A percentile compares a stretch with the other conserved stretches of the same genome.
phyloP scores from a whole-genome alignment of 352 stramenopile species.

The Pythium aristosporum region DNA sequence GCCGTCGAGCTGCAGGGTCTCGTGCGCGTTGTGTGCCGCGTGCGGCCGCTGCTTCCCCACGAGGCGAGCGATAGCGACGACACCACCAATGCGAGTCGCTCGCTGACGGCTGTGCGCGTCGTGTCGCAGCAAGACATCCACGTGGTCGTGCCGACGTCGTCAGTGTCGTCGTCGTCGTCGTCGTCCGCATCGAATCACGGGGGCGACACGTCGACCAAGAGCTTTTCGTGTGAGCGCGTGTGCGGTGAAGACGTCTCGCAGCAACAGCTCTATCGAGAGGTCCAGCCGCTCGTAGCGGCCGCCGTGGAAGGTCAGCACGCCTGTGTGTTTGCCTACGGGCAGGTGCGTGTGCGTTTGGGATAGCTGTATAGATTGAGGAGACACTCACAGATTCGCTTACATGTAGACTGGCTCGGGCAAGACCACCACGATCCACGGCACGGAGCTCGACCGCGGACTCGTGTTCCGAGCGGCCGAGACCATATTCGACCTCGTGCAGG shows the following conservation, averaged over 20 bases:
- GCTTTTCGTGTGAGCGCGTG: constrained; percentile 85
- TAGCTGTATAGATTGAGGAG: background rate
- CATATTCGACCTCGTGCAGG: constrained; percentile 37
- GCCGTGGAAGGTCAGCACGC: constrained; percentile 91
- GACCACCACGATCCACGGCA: constrained; percentile 39
- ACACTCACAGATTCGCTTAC: background rate
- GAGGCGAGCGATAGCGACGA: constrained; percentile 15
- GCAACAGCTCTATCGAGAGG: constrained; percentile 90
- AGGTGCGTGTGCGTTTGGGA: background rate
- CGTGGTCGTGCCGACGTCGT: constrained; percentile 19
- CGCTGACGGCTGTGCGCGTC: background rate
- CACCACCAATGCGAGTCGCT: background rate
- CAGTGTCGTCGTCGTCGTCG: constrained; percentile 7
- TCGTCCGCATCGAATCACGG: constrained; percentile 3
- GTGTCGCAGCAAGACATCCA: constrained; percentile 23
- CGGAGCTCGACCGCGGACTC: constrained; percentile 33
- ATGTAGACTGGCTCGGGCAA: constrained; percentile 40
- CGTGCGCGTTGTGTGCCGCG: constrained; percentile 80
- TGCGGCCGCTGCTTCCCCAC: constrained; percentile 45
- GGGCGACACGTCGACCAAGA: constrained; percentile 22
- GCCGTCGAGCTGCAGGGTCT: constrained; percentile 49
- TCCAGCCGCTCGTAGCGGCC: constrained; percentile 87
- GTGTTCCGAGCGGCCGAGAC: constrained; percentile 44
- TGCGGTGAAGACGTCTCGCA: constrained; percentile 67
- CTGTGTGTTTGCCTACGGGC: constrained; percentile 96